Base-by-base conservation (phyloP, 2,329 filamentous ascomycete genomes). In the Penicillium sp. region DNA sequence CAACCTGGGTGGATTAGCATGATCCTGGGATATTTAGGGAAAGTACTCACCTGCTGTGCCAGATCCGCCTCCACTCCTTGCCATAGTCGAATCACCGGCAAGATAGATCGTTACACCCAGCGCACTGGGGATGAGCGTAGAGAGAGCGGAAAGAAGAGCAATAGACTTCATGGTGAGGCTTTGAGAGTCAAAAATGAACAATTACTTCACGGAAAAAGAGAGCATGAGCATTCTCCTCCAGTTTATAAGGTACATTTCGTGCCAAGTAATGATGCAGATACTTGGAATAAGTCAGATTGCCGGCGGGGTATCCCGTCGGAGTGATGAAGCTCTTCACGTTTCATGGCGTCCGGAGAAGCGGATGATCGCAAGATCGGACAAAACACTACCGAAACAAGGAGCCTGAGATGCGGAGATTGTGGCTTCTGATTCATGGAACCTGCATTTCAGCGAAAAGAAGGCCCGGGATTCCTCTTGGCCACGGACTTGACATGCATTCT, bases 1-100 rank as follows among this genome's bases (percentile, higher is more conserved):
- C 86, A 89, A 40, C 86, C 86, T 79, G 8, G 40, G 34, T 35
- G 1, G 13, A 14, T 47, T 34, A 39, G 27, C 27, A 46, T 58
- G 23, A 19, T 38, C 49, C 4, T n/a, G 6, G 36, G 13, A 16
- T n/a, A 18, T 16, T 11, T 7, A 8, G 34, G 4, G 36, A 36
- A 30, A n/a, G 38, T 4, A 35, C 47, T 38, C 65, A 67, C 63
- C 67, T 11, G 60, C 51, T n/a, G 62, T 69, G 13, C 56, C 55
- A 9, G 51, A 54, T n/a, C 65, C 65, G 19, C 51, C 61, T 2
- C 61, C 62, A 13, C 47, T 54, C 4, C 47, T 52, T 19, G 70
- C 70, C 69, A 72, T 72, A 19, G 70, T 72, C 7, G 70, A 73
- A 45, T 73, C 70, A 26, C 70, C 69, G 18, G 69, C 68, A 7